Evolutionary conservation across 1,284 basidiomycete species (phyloP).

Genomic region (Puccinia hordei): DNA sequence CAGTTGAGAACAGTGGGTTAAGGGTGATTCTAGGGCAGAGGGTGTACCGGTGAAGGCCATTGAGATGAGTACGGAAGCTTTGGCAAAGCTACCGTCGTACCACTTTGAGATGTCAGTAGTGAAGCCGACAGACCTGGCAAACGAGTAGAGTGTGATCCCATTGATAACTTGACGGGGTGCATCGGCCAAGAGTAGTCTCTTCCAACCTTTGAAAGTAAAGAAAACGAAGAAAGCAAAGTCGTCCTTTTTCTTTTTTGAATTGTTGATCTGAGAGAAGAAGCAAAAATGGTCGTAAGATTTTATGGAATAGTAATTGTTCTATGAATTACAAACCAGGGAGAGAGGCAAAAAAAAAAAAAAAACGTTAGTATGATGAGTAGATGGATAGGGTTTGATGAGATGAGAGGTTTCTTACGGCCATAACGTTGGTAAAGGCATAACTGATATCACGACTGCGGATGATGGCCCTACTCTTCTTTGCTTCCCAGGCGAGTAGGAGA

Average conservation of each 20-base stretch:
- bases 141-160: conserved; percentile 85
- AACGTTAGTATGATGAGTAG: background rate
- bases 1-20: background rate
- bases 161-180: conserved; percentile 98
- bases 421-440: conserved; percentile 93
- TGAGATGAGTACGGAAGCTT: conserved; percentile 65
- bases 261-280: conserved; percentile 93
- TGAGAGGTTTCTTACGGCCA: conserved; percentile 65
- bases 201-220: conserved; percentile 99
- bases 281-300: conserved; percentile 96
- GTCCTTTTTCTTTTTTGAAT: conserved; percentile 92
- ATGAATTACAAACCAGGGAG: background rate
- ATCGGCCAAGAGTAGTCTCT: conserved; percentile 86
- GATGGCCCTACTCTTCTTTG: conserved; percentile 86
- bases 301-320: conserved; percentile 59
- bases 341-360: background rate
- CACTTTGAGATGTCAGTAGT: conserved; percentile 69
- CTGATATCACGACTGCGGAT: conserved; percentile 92
- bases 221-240: conserved; percentile 99
- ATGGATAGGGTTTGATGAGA: conserved; percentile 80
- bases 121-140: conserved; percentile 75
- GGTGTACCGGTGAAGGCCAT: conserved; percentile 74
- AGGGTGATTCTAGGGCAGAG: too few species aligned
- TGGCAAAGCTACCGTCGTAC: conserved; percentile 60
- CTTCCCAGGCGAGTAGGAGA: conserved; percentile 86